These are phyloP conservation scores for Neophaeococcomyces aloes DNA, from an alignment of 2,329 filamentous ascomycete species.

Conservation along the genomic window DNA sequence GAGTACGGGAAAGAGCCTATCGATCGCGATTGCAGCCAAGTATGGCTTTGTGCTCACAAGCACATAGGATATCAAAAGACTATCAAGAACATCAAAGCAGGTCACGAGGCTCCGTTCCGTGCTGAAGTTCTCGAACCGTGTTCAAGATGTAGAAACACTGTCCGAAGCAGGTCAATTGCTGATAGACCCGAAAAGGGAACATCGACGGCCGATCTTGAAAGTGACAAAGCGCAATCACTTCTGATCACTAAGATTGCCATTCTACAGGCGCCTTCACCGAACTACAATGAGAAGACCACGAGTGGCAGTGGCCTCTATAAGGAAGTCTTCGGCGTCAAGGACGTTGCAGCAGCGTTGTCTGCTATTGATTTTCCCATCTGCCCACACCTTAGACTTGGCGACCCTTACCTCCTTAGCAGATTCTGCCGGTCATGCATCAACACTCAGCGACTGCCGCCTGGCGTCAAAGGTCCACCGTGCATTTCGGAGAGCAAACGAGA, in stretches of 20 bases:
- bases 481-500: constrained; percentile 20
- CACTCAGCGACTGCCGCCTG: constrained; percentile 20
- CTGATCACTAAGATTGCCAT: constrained; percentile 21
- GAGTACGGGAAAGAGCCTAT: constrained; percentile 14
- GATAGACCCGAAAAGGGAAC: constrained; percentile 21
- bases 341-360: constrained; percentile 18
- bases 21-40: constrained; percentile 19
- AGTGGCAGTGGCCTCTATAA: constrained; percentile 20
- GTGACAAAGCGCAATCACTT: constrained; percentile 17
- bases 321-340: constrained; percentile 21
- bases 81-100: constrained; percentile 18
- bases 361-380: constrained; percentile 20
- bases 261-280: constrained; percentile 18
- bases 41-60: constrained; percentile 22
- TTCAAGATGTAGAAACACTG: constrained; percentile 19
- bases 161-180: constrained; percentile 19
- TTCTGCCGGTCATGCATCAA: constrained; percentile 22
- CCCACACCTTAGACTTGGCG: constrained; percentile 19
- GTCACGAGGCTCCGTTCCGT: constrained; percentile 19
- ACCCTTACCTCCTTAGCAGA: constrained; percentile 21
- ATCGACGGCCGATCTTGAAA: constrained; percentile 16
- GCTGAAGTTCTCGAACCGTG: constrained; percentile 19
- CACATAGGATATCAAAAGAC: constrained; percentile 18
- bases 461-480: constrained; percentile 20
- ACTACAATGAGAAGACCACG: constrained; percentile 15